Conservation (phyloP, 2,329 filamentous ascomycete genomes). For the Cryoendolithus antarcticus region DNA sequence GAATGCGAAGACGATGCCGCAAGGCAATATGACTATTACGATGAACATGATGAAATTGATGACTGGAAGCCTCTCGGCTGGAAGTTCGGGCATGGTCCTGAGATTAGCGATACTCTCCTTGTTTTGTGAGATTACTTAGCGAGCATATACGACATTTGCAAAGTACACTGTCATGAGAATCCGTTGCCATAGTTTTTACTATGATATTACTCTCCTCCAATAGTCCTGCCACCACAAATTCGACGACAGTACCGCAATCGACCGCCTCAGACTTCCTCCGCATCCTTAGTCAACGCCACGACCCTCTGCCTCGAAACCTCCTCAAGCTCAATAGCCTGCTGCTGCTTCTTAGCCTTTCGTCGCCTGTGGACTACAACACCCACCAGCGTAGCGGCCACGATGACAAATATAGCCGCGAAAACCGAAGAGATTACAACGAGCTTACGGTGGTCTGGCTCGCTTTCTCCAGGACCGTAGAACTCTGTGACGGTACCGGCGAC, state of each 20-base stretch:
- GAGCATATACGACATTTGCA: not conserved
- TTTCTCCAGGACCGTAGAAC: not conserved
- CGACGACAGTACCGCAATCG: not conserved
- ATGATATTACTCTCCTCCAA: not conserved
- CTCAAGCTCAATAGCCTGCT: constrained; percentile 1
- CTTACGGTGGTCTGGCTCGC: not conserved
- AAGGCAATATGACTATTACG: constrained; percentile 9
- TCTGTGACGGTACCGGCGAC: not conserved
- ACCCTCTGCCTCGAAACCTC: not conserved
- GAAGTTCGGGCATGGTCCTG: not conserved
- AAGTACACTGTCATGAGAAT: not conserved
- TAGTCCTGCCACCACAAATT: too few species aligned
- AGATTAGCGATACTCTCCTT: constrained; percentile 1
- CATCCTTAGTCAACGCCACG: not conserved
- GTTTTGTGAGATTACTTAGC: not conserved
- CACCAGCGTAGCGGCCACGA: not conserved
- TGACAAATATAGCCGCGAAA: not conserved
- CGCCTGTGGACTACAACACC: not conserved
- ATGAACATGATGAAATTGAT: not conserved
- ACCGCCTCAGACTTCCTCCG: not conserved
- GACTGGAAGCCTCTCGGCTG: not conserved
- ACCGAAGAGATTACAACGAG: not conserved
- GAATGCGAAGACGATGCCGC: constrained; percentile 12
- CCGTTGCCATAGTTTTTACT: not conserved
- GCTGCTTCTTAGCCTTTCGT: not conserved